phyloP scores from a whole-genome alignment of 2,329 filamentous ascomycete genomes.

The Pseudonectria buxi region DNA sequence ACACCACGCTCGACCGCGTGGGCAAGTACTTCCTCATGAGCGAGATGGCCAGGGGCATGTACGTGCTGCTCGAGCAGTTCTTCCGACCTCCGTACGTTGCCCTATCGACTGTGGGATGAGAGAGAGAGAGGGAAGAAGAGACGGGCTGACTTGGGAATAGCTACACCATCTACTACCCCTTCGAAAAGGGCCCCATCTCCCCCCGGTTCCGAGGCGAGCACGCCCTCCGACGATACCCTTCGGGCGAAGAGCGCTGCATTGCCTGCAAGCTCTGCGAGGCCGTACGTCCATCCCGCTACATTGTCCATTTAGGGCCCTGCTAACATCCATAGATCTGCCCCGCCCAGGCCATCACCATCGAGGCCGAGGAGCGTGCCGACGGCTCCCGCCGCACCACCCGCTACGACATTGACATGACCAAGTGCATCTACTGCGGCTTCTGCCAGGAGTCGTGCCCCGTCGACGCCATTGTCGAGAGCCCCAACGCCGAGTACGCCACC shows the following conservation, averaged over 20 bases:
- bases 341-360: constrained; percentile 96
- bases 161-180: constrained; percentile 98
- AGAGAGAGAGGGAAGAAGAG: neutral
- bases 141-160: constrained; percentile 38
- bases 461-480: constrained; percentile 71
- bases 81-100: constrained; percentile 88
- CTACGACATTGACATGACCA: constrained; percentile 99
- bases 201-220: constrained; percentile 98
- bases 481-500: constrained; percentile 57
- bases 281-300: constrained; percentile 36
- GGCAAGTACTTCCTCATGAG: constrained; percentile 93
- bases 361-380: constrained; percentile 95
- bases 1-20: constrained; percentile 72
- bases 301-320: too few species aligned
- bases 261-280: constrained; percentile 99
- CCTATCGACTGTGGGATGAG: neutral
- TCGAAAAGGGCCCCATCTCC: constrained; percentile 97
- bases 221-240: constrained; percentile 90
- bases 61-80: constrained; percentile 94
- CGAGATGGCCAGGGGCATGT: constrained; percentile 97
- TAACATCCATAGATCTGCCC: constrained; percentile 70
- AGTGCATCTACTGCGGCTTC: constrained; percentile 99
- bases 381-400: constrained; percentile 90
- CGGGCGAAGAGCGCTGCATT: constrained; percentile 97
- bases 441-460: constrained; percentile 99